A percentile compares a stretch with the other conserved stretches of the same genome.
phyloP scores from a whole-genome alignment of 768 basidiomycete species.

The Mrakia frigida region DNA sequence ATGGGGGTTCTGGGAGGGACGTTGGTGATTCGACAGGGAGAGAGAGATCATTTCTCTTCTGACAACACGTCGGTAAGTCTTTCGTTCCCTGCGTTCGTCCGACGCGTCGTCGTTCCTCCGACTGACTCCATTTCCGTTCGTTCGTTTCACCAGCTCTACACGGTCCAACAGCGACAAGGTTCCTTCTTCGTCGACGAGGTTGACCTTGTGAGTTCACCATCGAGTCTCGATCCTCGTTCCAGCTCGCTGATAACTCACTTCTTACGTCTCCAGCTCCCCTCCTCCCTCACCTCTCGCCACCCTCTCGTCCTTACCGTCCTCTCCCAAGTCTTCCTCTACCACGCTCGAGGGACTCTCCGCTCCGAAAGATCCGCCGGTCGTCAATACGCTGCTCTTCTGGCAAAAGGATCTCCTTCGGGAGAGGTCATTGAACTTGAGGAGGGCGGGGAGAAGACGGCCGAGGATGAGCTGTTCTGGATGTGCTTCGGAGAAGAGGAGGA shows the following conservation, averaged over 20 bases:
- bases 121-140: background rate
- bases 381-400: background rate
- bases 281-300: slow-evolving; percentile 21
- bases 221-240: too few species aligned
- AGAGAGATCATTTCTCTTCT: slow-evolving; percentile 1
- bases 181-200: slow-evolving; percentile 10
- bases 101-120: background rate
- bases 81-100: background rate
- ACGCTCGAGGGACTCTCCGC: slow-evolving; percentile 2
- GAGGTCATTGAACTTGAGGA: background rate
- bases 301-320: slow-evolving; percentile 24
- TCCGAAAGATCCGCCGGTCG: background rate
- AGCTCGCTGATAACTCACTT: background rate
- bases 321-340: slow-evolving; percentile 23
- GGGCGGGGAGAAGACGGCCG: background rate
- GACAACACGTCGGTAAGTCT: slow-evolving; percentile 9
- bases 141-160: background rate
- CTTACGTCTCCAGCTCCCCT: background rate
- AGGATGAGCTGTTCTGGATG: slow-evolving; percentile 25
- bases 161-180: background rate
- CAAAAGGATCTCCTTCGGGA: background rate
- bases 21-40: slow-evolving; percentile 8
- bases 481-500: slow-evolving; percentile 16
- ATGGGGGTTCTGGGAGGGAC: background rate
- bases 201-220: slow-evolving; percentile 8